Percentiles rank a stretch among this genome's conserved stretches.
phyloP scores from a whole-genome alignment of 441 rosid genomes.

The Populus trichocarpa region DNA sequence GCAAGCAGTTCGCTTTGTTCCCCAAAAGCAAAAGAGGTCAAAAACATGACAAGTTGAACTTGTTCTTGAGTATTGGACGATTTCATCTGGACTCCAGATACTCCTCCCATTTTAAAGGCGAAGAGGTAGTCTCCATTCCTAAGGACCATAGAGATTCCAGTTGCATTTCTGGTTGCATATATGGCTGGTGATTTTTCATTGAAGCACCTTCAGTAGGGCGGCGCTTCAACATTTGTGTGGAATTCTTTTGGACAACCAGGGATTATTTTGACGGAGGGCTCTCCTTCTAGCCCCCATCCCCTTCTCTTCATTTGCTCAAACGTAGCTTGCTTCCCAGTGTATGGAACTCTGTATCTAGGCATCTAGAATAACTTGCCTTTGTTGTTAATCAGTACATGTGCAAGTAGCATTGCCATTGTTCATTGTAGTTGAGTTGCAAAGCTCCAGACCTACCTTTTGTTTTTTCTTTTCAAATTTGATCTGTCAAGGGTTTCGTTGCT shows the following conservation, averaged over 20 bases:
- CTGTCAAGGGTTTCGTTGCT: too few relatives aligned
- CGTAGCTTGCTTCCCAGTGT: background rate
- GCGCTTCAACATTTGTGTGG: background rate
- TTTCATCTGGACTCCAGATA: background rate
- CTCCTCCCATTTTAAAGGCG: conserved; percentile 16
- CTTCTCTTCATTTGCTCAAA: conserved; percentile 7
- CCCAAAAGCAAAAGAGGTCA: conserved; percentile 81
- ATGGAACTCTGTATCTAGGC: background rate
- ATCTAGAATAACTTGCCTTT: background rate
- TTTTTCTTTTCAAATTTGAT: background rate
- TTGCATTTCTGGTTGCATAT: background rate
- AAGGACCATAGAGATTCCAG: background rate
- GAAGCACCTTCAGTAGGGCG: background rate
- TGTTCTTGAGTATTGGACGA: conserved; percentile 1
- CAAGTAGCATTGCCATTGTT: background rate
- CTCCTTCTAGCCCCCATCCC: background rate
- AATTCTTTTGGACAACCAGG: conserved; percentile 5
- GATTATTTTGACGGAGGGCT: background rate
- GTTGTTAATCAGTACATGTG: conserved; percentile 1
- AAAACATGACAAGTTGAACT: conserved; percentile 28
- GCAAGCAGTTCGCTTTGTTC: conserved; percentile 79
- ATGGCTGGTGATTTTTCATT: background rate
- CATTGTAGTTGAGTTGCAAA: background rate
- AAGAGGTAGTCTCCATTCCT: conserved; percentile 16
- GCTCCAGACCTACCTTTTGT: too few relatives aligned